These are phyloP conservation scores for Penicillium taxi DNA, from an alignment of 495 filamentous ascomycete genomes.

Conservation along the genomic window DNA sequence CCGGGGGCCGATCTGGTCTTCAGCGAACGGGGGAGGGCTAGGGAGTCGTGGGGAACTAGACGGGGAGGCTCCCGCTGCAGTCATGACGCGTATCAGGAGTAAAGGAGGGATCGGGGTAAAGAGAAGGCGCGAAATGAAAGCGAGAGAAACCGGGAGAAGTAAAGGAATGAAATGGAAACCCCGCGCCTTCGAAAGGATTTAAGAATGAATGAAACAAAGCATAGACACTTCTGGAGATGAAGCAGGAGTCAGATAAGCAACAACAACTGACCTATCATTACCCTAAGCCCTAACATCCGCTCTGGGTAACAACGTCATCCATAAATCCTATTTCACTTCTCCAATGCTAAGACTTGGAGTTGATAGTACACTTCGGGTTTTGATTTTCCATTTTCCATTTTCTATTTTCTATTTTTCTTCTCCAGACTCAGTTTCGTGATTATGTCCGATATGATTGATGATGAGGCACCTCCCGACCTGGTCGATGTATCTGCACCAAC, in stretches of 20 bases:
- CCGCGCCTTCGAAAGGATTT: slow-evolving; percentile 11
- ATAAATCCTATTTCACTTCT: slow-evolving; percentile 30
- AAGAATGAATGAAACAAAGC: slow-evolving; percentile 5
- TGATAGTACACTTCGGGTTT: too few species aligned
- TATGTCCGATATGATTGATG: slow-evolving; percentile 51
- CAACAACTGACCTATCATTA: slow-evolving; percentile 24
- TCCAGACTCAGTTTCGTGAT: too few species aligned
- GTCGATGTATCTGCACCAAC: slow-evolving; percentile 45
- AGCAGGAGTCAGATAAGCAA: slow-evolving; percentile 12
- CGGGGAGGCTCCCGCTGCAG: slow-evolving; percentile 52
- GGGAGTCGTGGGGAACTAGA: slow-evolving; percentile 80
- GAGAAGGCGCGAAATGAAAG: slow-evolving; percentile 14
- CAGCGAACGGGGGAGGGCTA: slow-evolving; percentile 80
- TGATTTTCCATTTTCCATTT: too few species aligned
- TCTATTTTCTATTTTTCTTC: too few species aligned
- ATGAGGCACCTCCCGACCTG: slow-evolving; percentile 66
- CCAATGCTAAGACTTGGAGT: too few species aligned
- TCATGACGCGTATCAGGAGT: slow-evolving; percentile 30
- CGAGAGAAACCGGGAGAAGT: slow-evolving; percentile 13
- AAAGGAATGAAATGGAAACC: slow-evolving; percentile 18
- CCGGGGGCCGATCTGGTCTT: slow-evolving; percentile 81
- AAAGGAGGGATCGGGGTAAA: slow-evolving; percentile 1
- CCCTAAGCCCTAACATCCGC: slow-evolving; percentile 37
- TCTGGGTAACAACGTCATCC: slow-evolving; percentile 36
- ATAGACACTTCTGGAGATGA: slow-evolving; percentile 3